Percentiles rank a stretch among this genome's conserved stretches.
Evolutionary conservation across 352 stramenopile genomes (phyloP).

Genomic region (Pythium coloratum): DNA sequence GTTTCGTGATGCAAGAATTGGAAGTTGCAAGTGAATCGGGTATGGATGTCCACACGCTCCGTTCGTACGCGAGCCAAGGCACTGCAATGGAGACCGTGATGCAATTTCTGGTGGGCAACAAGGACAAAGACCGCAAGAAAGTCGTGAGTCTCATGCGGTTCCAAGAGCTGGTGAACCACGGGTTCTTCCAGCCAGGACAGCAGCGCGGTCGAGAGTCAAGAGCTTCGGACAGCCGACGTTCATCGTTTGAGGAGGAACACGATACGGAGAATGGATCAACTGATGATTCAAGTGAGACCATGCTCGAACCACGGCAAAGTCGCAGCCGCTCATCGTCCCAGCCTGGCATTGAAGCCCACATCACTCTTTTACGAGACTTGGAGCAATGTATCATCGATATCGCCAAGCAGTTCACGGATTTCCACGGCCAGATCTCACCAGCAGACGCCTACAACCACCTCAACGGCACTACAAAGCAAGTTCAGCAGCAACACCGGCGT

Average conservation of each 20-base stretch:
- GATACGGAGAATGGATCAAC: not conserved
- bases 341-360: conserved; percentile 1
- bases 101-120: conserved; percentile 5
- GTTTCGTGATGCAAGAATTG: conserved; percentile 20
- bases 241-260: not conserved
- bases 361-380: conserved; percentile 12
- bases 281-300: not conserved
- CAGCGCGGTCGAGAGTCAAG: not conserved
- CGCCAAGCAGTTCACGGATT: conserved; percentile 10
- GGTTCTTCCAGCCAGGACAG: not conserved
- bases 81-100: conserved; percentile 19
- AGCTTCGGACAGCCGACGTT: not conserved
- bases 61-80: conserved; percentile 8
- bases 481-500: not conserved
- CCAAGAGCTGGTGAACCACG: conserved; percentile 23
- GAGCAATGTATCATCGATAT: conserved; percentile 19
- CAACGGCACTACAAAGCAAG: not conserved
- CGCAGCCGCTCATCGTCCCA: not conserved
- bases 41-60: conserved; percentile 8
- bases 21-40: not conserved
- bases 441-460: conserved; percentile 16
- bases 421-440: conserved; percentile 14
- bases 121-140: conserved; percentile 1
- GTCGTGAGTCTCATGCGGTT: conserved; percentile 28
- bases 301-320: not conserved